phyloP scores from a whole-genome alignment of 2,329 filamentous ascomycete species.

The Pseudogymnoascus pannorum region DNA sequence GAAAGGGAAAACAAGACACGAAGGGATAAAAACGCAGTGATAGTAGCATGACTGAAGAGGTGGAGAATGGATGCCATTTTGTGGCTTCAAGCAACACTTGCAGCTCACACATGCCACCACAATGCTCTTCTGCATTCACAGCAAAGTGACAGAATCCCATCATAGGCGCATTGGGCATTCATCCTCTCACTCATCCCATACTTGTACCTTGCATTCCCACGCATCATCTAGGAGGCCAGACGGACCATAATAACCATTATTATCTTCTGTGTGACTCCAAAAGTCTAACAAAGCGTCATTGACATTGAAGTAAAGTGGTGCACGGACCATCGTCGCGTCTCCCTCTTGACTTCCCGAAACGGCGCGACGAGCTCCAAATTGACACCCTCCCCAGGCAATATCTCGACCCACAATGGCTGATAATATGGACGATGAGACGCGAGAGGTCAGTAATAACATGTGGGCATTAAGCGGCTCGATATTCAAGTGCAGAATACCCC shows the following conservation, averaged over 20 bases:
- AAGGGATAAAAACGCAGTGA: background rate
- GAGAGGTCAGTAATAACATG: slow-evolving; percentile 8
- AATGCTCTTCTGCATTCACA: background rate
- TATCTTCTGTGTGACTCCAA: no score
- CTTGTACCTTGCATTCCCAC: no score
- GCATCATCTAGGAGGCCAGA: no score
- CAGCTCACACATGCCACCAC: background rate
- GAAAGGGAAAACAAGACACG: background rate
- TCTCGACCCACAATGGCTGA: slow-evolving; percentile 31
- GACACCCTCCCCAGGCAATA: slow-evolving; percentile 15
- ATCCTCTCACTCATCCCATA: background rate
- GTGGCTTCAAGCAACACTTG: background rate
- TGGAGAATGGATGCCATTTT: background rate
- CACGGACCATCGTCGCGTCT: slow-evolving; percentile 2
- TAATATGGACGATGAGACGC: slow-evolving; percentile 12
- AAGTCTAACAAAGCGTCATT: no score
- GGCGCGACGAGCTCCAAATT: background rate
- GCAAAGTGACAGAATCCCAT: background rate
- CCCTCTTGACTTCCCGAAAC: background rate
- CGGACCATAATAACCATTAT: no score
- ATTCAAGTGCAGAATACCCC: background rate
- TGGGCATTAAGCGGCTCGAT: background rate
- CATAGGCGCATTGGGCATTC: background rate
- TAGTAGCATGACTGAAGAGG: background rate
- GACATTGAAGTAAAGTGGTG: background rate